Evolutionary conservation across 352 stramenopile genomes (phyloP).

Genomic region (Globisporangium nodosum): DNA sequence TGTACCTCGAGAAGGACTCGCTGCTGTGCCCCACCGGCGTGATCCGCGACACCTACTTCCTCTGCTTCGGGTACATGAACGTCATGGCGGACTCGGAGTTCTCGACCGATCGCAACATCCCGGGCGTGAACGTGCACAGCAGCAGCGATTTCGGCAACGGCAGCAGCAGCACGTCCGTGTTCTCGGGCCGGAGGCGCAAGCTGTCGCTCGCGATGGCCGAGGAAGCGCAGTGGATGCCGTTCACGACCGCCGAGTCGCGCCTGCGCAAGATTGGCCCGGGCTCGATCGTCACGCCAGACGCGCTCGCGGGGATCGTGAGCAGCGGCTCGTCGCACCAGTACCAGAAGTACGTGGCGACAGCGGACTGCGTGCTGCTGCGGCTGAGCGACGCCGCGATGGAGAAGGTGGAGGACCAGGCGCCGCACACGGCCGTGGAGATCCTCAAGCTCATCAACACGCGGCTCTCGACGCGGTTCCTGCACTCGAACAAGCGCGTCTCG

Average conservation of each 20-base stretch:
- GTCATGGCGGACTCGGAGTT: slow-evolving; percentile 68
- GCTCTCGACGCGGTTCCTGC: slow-evolving; percentile 54
- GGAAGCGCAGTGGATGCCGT: slow-evolving; percentile 55
- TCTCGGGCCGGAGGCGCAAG: slow-evolving; percentile 16
- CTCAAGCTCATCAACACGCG: slow-evolving; percentile 63
- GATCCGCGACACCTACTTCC: slow-evolving; percentile 64
- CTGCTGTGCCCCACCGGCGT: slow-evolving; percentile 31
- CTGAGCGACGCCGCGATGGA: slow-evolving; percentile 53
- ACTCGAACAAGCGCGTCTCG: slow-evolving; percentile 71
- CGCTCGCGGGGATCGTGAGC: slow-evolving; percentile 8
- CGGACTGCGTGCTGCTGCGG: slow-evolving; percentile 58
- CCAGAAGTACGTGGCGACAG: slow-evolving; percentile 62
- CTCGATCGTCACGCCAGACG: slow-evolving; percentile 64
- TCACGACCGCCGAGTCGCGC: slow-evolving; percentile 52
- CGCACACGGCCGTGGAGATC: slow-evolving; percentile 67
- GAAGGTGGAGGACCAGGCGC: slow-evolving; percentile 42
- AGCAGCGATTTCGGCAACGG: not conserved
- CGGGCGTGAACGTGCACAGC: slow-evolving; percentile 28
- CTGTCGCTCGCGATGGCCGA: slow-evolving; percentile 38
- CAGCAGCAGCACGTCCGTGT: not conserved
- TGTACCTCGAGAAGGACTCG: slow-evolving; percentile 35
- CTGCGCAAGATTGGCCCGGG: slow-evolving; percentile 72
- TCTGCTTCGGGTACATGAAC: slow-evolving; percentile 71
- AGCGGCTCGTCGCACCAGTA: slow-evolving; percentile 19
- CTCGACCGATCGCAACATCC: slow-evolving; percentile 45